Conservation (phyloP, 2,329 filamentous ascomycete species). For the Neofusicoccum kwambonambiense region DNA sequence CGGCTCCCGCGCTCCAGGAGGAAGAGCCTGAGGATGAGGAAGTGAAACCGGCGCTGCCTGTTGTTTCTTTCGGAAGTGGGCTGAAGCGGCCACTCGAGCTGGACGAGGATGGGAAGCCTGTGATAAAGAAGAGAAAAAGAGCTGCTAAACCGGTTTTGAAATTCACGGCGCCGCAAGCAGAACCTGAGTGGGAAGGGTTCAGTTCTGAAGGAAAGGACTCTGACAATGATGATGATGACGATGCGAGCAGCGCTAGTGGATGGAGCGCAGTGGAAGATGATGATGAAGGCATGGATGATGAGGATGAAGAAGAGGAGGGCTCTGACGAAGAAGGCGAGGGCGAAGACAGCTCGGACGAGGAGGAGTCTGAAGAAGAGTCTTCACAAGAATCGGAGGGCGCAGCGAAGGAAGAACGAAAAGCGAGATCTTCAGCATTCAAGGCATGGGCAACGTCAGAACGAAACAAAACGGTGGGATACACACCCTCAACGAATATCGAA, state of each 20-base stretch:
- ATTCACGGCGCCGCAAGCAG: conserved; percentile 50
- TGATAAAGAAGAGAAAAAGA: conserved; percentile 80
- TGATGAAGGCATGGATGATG: conserved; percentile 35
- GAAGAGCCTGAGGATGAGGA: background rate
- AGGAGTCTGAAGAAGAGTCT: conserved; percentile 29
- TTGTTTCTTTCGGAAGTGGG: conserved; percentile 61
- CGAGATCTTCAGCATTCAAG: conserved; percentile 74
- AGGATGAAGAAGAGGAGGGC: conserved; percentile 35
- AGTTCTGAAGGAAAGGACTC: conserved; percentile 39
- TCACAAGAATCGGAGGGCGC: conserved; percentile 35
- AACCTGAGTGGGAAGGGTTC: conserved; percentile 63
- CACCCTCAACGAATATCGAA: conserved; percentile 43
- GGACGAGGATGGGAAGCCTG: conserved; percentile 74
- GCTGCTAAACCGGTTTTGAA: conserved; percentile 1
- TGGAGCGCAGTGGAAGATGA: conserved; percentile 7
- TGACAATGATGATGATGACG: conserved; percentile 32
- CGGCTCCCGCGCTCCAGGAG: background rate
- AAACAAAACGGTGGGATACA: conserved; percentile 76
- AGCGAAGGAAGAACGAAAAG: conserved; percentile 40
- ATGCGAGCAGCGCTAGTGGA: background rate
- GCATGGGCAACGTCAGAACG: conserved; percentile 85
- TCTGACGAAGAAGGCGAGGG: conserved; percentile 27
- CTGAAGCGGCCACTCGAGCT: conserved; percentile 83
- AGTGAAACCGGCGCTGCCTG: background rate
- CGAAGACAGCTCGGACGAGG: conserved; percentile 30